A percentile compares a stretch with the other conserved stretches of the same genome.
phyloP scores from a whole-genome alignment of 306 rosid species.

The Prunus padus region DNA sequence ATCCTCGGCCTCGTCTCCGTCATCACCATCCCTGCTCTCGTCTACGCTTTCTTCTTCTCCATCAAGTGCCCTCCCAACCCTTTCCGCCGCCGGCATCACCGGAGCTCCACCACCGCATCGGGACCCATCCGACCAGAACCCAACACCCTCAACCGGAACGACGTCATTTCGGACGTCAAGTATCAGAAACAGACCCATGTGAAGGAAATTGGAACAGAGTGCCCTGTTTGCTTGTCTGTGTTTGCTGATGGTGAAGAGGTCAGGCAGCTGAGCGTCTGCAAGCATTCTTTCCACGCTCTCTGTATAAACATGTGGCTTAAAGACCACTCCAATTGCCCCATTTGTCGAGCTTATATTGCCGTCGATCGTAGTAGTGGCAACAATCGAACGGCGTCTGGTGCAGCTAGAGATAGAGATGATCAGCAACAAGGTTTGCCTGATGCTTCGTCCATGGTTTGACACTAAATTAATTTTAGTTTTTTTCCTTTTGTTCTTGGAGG shows the following conservation, averaged over 20 bases:
- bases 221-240: conserved; percentile 72
- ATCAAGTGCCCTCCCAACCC: conserved; percentile 52
- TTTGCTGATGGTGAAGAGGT: conserved; percentile 66
- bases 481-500: not conserved
- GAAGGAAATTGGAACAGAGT: conserved; percentile 57
- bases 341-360: conserved; percentile 59
- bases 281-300: conserved; percentile 61
- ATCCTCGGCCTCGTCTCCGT: conserved; percentile 68
- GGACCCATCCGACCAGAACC: not conserved
- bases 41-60: conserved; percentile 68
- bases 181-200: conserved; percentile 42
- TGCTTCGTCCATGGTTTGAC: conserved; percentile 49
- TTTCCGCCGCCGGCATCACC: conserved; percentile 29
- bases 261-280: conserved; percentile 57
- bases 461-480: not conserved
- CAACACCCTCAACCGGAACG: not conserved
- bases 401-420: conserved; percentile 28
- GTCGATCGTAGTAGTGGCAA: conserved; percentile 20
- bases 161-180: conserved; percentile 32
- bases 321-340: conserved; percentile 66
- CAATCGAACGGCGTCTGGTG: conserved; percentile 15
- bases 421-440: conserved; percentile 42
- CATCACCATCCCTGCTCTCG: conserved; percentile 69
- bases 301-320: conserved; percentile 72
- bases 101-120: conserved; percentile 22